These are phyloP conservation scores for Lentinula sp. DNA, from an alignment of 768 basidiomycete genomes.

Conservation along the genomic window DNA sequence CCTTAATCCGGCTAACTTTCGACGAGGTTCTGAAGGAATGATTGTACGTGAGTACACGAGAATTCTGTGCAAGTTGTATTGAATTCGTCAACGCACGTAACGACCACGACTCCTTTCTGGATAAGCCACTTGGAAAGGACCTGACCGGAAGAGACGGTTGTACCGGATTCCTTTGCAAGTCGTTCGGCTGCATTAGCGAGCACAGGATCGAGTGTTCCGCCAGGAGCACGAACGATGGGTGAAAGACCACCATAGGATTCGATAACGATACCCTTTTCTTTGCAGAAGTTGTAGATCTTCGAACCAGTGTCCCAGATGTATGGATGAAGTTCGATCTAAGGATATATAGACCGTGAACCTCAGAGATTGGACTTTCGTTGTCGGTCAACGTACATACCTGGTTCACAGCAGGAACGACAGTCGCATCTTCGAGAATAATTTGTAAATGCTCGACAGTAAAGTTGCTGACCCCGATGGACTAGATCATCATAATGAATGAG, in stretches of 20 bases:
- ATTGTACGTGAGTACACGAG: background rate
- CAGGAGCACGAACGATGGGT: constrained; percentile 30
- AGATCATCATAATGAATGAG: background rate
- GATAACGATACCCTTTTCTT: constrained; percentile 50
- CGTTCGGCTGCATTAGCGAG: constrained; percentile 46
- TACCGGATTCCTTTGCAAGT: constrained; percentile 33
- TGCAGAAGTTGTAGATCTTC: constrained; percentile 46
- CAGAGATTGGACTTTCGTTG: no score
- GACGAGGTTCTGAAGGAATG: constrained; percentile 35
- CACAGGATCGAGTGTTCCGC: constrained; percentile 56
- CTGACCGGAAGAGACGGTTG: constrained; percentile 49
- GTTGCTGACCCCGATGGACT: constrained; percentile 34
- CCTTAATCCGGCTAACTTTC: constrained; percentile 40
- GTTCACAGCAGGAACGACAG: constrained; percentile 23
- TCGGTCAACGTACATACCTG: constrained; percentile 12
- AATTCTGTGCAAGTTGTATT: no score
- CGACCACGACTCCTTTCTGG: constrained; percentile 56
- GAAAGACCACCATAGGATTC: constrained; percentile 64
- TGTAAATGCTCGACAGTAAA: constrained; percentile 29
- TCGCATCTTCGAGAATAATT: constrained; percentile 15
- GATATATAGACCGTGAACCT: no score
- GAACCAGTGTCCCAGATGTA: constrained; percentile 61
- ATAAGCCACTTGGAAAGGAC: constrained; percentile 64
- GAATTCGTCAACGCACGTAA: constrained; percentile 41
- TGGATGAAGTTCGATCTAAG: constrained; percentile 34